Percentiles rank a stretch among this genome's conserved stretches.
Conservation (phyloP, 148 eudicot species). For the Rhododendron ferrugineum region DNA sequence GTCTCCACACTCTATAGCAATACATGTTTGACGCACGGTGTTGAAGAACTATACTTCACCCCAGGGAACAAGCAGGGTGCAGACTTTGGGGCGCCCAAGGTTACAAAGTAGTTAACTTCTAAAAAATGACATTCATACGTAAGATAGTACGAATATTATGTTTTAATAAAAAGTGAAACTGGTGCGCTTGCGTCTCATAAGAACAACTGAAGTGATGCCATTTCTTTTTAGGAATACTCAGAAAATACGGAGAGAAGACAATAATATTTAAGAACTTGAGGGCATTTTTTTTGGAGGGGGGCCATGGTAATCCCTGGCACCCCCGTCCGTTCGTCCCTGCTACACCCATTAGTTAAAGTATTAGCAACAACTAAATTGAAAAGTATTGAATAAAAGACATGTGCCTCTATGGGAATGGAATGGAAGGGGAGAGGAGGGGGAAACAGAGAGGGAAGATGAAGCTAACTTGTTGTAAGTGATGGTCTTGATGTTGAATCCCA, state of each 20-base stretch:
- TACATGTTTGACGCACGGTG: neutral
- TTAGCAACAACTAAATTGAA: neutral
- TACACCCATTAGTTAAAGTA: neutral
- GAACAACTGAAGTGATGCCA: neutral
- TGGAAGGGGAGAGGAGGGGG: neutral
- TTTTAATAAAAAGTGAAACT: no score
- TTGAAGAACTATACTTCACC: neutral
- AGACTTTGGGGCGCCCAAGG: no score
- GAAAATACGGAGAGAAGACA: neutral
- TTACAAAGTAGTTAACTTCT: neutral
- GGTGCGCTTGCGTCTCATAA: no score
- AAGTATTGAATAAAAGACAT: no score
- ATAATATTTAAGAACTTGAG: neutral
- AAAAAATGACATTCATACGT: neutral
- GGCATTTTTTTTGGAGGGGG: neutral
- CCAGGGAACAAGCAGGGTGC: neutral
- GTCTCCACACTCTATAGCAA: neutral
- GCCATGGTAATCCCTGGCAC: neutral
- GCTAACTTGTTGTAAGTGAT: conserved; percentile 65
- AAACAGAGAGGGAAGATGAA: neutral
- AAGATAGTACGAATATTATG: no score
- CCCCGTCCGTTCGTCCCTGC: neutral
- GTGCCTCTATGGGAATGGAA: neutral
- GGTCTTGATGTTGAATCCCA: conserved; percentile 93
- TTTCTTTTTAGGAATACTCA: neutral